Evolutionary conservation across 805 yeast species (phyloP), one percentile per base, ranked within the genome.

Genomic region (Kluyveromyces lactis): DNA sequence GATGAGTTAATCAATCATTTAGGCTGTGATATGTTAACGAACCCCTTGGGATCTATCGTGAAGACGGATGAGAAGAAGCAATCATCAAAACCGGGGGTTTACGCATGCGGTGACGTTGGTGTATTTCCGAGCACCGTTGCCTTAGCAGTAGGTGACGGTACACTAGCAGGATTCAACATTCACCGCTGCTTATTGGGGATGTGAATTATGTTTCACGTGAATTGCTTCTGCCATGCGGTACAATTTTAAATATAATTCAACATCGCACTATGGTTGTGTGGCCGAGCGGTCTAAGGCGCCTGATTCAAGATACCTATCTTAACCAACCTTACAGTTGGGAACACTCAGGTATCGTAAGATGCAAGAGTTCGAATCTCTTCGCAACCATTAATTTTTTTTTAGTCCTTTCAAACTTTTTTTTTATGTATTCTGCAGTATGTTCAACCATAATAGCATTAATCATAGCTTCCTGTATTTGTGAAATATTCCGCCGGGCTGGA

Each of bases 221-320:
- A n/a, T n/a, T n/a, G n/a, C n/a, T n/a, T n/a, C n/a, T n/a, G n/a
- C n/a, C n/a, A n/a, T n/a, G n/a, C n/a, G n/a, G n/a, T n/a, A n/a
- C n/a, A n/a, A n/a, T n/a, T n/a, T n/a, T n/a, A n/a, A n/a, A n/a
- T n/a, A n/a, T n/a, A n/a, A n/a, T n/a, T n/a, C n/a, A n/a, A n/a
- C n/a, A n/a, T n/a, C n/a, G 7, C 13, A 27, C 5, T 7, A 3
- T 34, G 55, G 55, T 51, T 51, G 55, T 51, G 49, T 51, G 55
- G 55, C 55, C 55, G 55, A 51, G 55, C 55, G 55, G 55, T 51
- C 55, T 51, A 51, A 51, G 55, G 55, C 55, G 55, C 53, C 55
- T 49, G 55, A 51, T 51, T 51, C 55, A 51, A 51, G 55, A 49
- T 27, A 27, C 10, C 21, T 10, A 43, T 50, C 53, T 47, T 48